Evolutionary conservation across 257 asterid genomes (phyloP), one percentile per base, ranked within the genome.

Genomic region (Solanum chaucha): DNA sequence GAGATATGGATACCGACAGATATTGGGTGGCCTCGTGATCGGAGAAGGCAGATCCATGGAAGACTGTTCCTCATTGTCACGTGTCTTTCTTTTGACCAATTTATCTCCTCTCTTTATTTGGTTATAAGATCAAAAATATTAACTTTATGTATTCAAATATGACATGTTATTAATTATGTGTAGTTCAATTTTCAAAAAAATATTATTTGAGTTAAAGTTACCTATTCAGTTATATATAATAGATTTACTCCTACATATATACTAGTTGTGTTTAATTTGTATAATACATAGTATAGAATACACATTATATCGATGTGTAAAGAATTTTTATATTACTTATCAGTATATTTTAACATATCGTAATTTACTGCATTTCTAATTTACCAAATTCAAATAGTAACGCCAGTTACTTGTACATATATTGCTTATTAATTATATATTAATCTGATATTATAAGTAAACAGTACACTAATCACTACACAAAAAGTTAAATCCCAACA

Each of bases 21-120:
- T 90, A 86, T 90, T 87, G 91, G 91, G 85, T 87, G 90, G 90
- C 97, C 95, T 94, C 98, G 98, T 94, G 98, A 95, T 95, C 97
- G 98, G 95, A 78, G 97, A 95, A 89, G 93, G 92, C 97, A 95
- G 96, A 94, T 95, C 96, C 95, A 93, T 95, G 94, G 98, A 94
- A 94, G 97, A 94, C 98, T 95, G 98, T 93, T 93, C 98, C 98
- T 93, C 88, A 86, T 90, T 85, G 92, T 95, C 98, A 95, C 98
- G 96, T 95, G 98, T 94, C 20, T 86, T 89, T 92, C 96, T 94
- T 95, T 95, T 94, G 98, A 81, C 65, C 65, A 48, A 81, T 46
- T 41, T 22, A 7, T 24, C 67, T 24, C 78, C 14, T 30, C 85
- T 40, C 65, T 34, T 19, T 35, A 32, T 9, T 67, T 24, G 17